Evolutionary conservation across 116 monocot species (phyloP), one percentile per base, ranked within the genome.

Genomic region (Cymodocea nodosa): DNA sequence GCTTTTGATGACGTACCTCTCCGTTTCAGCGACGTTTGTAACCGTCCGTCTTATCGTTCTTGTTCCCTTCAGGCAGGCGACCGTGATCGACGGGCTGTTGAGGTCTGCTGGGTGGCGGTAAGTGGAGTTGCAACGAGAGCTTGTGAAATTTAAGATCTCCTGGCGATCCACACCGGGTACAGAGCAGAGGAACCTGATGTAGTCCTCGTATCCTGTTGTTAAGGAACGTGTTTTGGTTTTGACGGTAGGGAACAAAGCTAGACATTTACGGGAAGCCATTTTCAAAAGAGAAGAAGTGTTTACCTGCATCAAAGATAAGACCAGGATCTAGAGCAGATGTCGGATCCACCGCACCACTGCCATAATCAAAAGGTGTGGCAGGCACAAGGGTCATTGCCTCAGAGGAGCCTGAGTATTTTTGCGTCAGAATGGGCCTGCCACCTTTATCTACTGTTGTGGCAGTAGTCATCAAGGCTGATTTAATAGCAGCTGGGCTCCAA

Each of bases 401-500:
- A 36, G 69, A 63, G 50, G 69, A 63, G 50, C 62, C 83, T 13
- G 90, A 79, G 65, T 83, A 95, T 35, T 85, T 83, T 53, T 95
- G 90, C 18, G 95, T 90, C 67, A 71, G 83, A 67, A 95, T 74
- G 68, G 90, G 95, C 59, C 76, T 67, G 34, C 83, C 90, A 0
- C 63, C 74, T 30, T 67, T 77, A 54, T 95, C 95, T 24, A 85
- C 11, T 11, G 85, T 90, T 25, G 68, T 76, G 24, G 87, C 78
- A 18, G 90, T 95, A 19, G 94, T 94, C 94, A 94, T 94, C 65
- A 94, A 74, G 51, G 94, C 94, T 10, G 94, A 94, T 68, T 89
- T 94, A 20, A 94, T 94, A 15, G 94, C 94, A 37, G 87, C 75
- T 6, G 94, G 94, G 50, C 87, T 89, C 94, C 94, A 94, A 0